Percentiles rank a stretch among this genome's conserved stretches.
phyloP scores from a whole-genome alignment of 1,284 basidiomycete genomes.

The Ganoderma lingzhi region DNA sequence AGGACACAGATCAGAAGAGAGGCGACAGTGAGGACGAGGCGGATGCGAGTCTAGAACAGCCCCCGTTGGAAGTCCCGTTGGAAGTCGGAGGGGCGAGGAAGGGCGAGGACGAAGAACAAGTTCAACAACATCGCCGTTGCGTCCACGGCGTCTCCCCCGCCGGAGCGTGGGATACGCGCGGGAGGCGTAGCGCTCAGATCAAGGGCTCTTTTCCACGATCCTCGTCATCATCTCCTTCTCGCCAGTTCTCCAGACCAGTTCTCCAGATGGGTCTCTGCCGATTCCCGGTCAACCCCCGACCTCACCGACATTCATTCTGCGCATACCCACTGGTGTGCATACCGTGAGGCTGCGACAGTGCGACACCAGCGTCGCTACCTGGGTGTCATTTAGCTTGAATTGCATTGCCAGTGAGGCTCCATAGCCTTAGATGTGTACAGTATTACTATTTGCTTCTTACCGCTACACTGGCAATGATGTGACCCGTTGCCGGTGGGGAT shows the following conservation, averaged over 20 bases:
- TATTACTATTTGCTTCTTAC: background rate
- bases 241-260: no score
- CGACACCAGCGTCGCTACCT: no score
- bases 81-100: slow-evolving; percentile 12
- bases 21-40: background rate
- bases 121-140: background rate
- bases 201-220: slow-evolving; percentile 10
- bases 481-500: background rate
- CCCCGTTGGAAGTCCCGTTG: slow-evolving; percentile 24
- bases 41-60: slow-evolving; percentile 14
- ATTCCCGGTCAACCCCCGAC: background rate
- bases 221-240: slow-evolving; percentile 1
- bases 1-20: slow-evolving; percentile 17
- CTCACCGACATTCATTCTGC: background rate
- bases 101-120: slow-evolving; percentile 9
- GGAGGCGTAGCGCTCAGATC: slow-evolving; percentile 14
- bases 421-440: no score
- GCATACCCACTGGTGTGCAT: background rate
- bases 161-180: slow-evolving; percentile 18
- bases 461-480: background rate
- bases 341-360: background rate
- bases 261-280: slow-evolving; percentile 4
- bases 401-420: background rate
- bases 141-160: background rate
- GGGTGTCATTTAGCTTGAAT: no score